Conservation (phyloP, 345 rosid species). For the Syzygium grande region DNA sequence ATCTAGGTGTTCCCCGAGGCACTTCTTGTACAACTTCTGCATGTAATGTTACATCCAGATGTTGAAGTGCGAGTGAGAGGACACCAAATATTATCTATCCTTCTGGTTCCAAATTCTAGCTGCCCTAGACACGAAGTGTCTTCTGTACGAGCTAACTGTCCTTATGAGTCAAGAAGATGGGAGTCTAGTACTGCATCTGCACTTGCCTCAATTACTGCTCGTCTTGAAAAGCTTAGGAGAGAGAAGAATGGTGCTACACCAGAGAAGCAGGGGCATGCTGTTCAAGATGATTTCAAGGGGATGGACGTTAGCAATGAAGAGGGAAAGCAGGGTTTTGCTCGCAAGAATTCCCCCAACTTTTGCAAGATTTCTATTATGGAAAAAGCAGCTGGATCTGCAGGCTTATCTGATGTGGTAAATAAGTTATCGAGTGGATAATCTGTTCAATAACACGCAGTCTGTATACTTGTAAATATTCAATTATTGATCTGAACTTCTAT, state of each 20-base stretch:
- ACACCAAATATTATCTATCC: constrained; percentile 75
- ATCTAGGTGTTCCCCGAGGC: constrained; percentile 73
- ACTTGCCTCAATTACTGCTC: constrained; percentile 59
- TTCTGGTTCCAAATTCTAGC: constrained; percentile 59
- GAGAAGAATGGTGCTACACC: constrained; percentile 53
- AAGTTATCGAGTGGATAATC: neutral
- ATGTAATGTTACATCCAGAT: constrained; percentile 83
- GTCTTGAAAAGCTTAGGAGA: constrained; percentile 78
- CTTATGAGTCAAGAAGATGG: constrained; percentile 60
- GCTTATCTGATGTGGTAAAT: constrained; percentile 42
- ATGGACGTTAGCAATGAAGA: constrained; percentile 32
- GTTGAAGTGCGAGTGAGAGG: constrained; percentile 80
- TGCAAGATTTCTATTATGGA: constrained; percentile 67
- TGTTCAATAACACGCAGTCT: neutral
- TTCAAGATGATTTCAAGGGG: constrained; percentile 40
- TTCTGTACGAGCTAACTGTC: constrained; percentile 46
- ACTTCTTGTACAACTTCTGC: constrained; percentile 74
- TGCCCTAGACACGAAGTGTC: constrained; percentile 42
- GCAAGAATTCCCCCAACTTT: constrained; percentile 55
- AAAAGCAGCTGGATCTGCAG: constrained; percentile 34
- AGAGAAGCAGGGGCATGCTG: constrained; percentile 32
- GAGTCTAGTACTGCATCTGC: constrained; percentile 57
- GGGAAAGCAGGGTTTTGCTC: constrained; percentile 30
- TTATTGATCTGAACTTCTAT: neutral
- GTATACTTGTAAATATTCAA: neutral